Base-by-base conservation (phyloP, 148 eudicot genomes). In the Rhododendron ferrugineum region DNA sequence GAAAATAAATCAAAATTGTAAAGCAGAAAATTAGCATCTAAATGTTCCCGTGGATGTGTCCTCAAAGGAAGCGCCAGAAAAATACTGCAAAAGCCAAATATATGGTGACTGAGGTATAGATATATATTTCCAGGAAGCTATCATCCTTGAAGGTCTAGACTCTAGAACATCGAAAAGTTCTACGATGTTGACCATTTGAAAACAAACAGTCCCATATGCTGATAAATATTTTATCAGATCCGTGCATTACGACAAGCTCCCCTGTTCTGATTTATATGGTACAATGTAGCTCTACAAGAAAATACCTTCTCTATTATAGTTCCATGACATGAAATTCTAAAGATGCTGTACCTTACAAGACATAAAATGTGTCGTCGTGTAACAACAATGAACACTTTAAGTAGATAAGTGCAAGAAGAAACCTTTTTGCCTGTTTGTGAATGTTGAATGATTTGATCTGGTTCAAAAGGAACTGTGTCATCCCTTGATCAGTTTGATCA, bases 401-500 rank as follows among this genome's bases (percentile, higher is more conserved):
- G 20, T 16, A 49, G 79, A 50, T 68, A 70, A 64, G 47, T 8
- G 49, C 83, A 60, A 30, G 52, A 80, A 44, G 32, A 49, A 85
- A 97, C 99, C 99, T 95, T 91, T 92, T 97, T 76, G 98, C 92
- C 80, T 95, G 99, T 87, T 97, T 97, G 82, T 94, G 98, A 85
- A 89, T 89, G 84, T 95, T 92, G 89, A 97, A 97, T 79, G 95
- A 92, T 86, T 93, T 94, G 66, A 95, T 89, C 93, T 93, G 89
- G 85, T 93, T 93, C 86, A 97, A 86, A 49, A 97, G 94, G 88
- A 93, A 95, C 87, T 91, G 95, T 14, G 99, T 97, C 92, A 95
- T 91, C 83, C 98, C 99, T 91, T 97, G 94, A 82, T 97, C 99
- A 85, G 98, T 97, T 91, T 97, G 99, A 89, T 97, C 99, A 91